Evolutionary conservation across 73 alveolate genomes (phyloP).

Genomic region (Blepharisma japonicum): DNA sequence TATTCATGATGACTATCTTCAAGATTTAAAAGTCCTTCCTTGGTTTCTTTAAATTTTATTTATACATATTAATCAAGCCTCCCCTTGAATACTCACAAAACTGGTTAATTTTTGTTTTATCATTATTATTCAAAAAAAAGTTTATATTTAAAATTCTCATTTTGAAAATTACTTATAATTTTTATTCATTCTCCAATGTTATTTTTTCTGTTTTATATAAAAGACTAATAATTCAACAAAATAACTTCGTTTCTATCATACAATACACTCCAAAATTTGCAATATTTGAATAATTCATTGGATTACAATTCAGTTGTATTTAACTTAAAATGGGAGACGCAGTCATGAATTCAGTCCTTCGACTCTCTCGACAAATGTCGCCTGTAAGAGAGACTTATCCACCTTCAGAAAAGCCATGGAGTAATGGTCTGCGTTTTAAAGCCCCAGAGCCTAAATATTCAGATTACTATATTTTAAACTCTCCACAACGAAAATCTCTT

Average conservation of each 20-base stretch:
- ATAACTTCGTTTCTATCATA: too few relatives aligned
- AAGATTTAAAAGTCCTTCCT: background rate
- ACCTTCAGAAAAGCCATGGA: background rate
- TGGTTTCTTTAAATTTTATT: slow-evolving; percentile 19
- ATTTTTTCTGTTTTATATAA: too few relatives aligned
- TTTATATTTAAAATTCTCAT: too few relatives aligned
- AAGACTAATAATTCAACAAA: too few relatives aligned
- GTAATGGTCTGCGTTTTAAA: background rate
- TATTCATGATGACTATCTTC: background rate
- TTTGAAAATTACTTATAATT: too few relatives aligned
- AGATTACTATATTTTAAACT: background rate
- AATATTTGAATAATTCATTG: too few relatives aligned
- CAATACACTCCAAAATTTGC: too few relatives aligned
- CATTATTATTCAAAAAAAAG: too few relatives aligned
- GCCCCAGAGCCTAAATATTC: background rate
- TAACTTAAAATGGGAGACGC: slow-evolving; percentile 23
- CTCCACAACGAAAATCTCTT: background rate
- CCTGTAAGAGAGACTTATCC: slow-evolving; percentile 12
- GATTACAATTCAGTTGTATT: too few relatives aligned
- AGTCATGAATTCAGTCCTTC: slow-evolving; percentile 6
- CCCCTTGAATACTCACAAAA: too few relatives aligned
- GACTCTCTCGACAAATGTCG: background rate
- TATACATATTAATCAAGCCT: background rate
- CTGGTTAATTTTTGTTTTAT: too few relatives aligned
- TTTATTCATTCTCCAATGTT: too few relatives aligned